Evolutionary conservation across 1,139 yeast genomes (phyloP).

Genomic region (Williopsis jadinii): DNA sequence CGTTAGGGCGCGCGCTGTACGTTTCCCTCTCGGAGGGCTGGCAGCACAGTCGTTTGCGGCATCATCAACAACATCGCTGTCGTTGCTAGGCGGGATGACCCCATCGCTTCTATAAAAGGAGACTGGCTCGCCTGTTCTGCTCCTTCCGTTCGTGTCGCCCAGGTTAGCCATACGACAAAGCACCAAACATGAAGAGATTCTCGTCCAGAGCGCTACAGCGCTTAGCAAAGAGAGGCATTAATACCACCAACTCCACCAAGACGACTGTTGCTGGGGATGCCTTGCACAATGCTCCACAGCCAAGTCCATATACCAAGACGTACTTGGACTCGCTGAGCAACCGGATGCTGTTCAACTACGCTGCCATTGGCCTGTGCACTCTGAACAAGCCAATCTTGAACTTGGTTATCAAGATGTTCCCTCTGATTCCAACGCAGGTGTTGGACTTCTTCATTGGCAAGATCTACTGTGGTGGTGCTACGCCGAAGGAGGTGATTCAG

Average conservation of each 20-base stretch:
- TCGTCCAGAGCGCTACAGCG: neutral
- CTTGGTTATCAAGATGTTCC: constrained; percentile 59
- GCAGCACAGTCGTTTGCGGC: too few relatives aligned
- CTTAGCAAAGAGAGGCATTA: constrained; percentile 4
- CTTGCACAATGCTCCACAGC: neutral
- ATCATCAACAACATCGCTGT: too few relatives aligned
- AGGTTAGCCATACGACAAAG: too few relatives aligned
- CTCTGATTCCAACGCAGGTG: constrained; percentile 64
- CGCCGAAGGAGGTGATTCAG: constrained; percentile 54
- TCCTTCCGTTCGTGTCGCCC: too few relatives aligned
- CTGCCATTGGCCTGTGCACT: constrained; percentile 63
- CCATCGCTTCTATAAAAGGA: too few relatives aligned
- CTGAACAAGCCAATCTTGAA: constrained; percentile 54
- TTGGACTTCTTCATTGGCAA: constrained; percentile 72
- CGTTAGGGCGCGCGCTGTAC: neutral
- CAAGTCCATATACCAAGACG: constrained; percentile 4
- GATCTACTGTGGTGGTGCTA: constrained; percentile 89
- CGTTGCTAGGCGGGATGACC: too few relatives aligned
- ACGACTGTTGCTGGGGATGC: constrained; percentile 4
- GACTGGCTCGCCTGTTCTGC: too few relatives aligned
- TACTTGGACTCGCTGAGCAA: constrained; percentile 30
- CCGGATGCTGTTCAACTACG: constrained; percentile 44
- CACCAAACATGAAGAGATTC: neutral
- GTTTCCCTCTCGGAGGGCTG: too few relatives aligned
- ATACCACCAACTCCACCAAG: constrained; percentile 7